Base-by-base conservation (phyloP, 2,329 filamentous ascomycete genomes). In the Talaromyces rugulosus region DNA sequence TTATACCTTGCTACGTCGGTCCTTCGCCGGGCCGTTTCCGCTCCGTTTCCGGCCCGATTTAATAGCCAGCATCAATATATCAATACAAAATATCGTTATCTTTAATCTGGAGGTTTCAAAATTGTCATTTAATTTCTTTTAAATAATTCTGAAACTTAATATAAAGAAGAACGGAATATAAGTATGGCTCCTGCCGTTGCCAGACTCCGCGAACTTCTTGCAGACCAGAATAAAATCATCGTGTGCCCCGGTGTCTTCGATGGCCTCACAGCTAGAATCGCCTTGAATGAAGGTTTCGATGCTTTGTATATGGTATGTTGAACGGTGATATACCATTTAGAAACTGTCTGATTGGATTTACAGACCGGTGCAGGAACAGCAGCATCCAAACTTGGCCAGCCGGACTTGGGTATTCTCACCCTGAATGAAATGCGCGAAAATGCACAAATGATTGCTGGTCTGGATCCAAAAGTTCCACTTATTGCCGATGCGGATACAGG, bases 171-270 rank as follows among this genome's bases (percentile, higher is more conserved):
- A 1, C 11, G n/a, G 16, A n/a, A 14, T 31, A n/a, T 16, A 16
- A 61, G 40, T 28, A 62, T 62, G 60, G 30, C 31, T 63, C 62
- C 12, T 34, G 62, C 31, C 52, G 62, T 59, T 50, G 44, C 62
- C 4, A 63, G 55, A 36, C 77, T 82, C 50, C 76, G 79, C 54
- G 69, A 75, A 52, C 75, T 77, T 57, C 69, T 83, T 14, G 68
- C 71, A 1, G 73, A 79, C 18, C 67, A 72, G 14, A 69, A 75
- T 33, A 74, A 77, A 55, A 75, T 82, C 52, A 68, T 89, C 44
- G 80, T 88, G 2, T 86, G 83, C 58, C 87, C 87, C 0, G 87
- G 87, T 34, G 87, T 90, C 2, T 89, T 89, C 69, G 87, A 90
- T 77, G 87, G 87, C 12, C 81, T 89, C 60, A 86, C 85, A 2